phyloP scores from a whole-genome alignment of 1,139 yeast genomes.

The Yamadazyma sp. region DNA sequence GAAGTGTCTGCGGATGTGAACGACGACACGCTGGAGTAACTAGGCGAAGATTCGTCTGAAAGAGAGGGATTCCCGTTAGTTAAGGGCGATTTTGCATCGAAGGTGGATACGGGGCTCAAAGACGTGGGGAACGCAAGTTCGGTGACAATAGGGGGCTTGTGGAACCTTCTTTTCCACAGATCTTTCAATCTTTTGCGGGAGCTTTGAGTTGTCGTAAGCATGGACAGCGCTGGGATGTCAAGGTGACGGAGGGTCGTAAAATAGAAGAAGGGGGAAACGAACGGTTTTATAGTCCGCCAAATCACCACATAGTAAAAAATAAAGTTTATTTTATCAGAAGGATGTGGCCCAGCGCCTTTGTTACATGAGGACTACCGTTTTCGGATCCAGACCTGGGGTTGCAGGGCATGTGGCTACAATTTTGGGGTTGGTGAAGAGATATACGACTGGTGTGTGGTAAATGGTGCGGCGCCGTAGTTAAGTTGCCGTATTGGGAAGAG shows the following conservation, averaged over 20 bases:
- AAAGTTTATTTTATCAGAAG: too few species aligned
- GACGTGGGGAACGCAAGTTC: constrained; percentile 12
- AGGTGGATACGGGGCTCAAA: constrained; percentile 14
- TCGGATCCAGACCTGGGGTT: too few species aligned
- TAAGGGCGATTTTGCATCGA: background rate
- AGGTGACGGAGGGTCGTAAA: background rate
- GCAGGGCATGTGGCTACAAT: background rate
- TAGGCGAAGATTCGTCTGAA: constrained; percentile 4
- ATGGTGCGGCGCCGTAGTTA: constrained; percentile 9
- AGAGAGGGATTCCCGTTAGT: background rate
- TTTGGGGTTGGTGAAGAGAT: too few species aligned
- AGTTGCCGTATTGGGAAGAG: background rate
- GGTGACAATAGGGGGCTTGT: background rate
- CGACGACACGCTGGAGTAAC: constrained; percentile 8
- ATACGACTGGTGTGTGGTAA: constrained; percentile 6
- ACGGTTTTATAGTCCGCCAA: background rate
- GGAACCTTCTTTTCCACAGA: constrained; percentile 11
- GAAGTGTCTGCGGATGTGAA: constrained; percentile 4
- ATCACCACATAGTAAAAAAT: background rate
- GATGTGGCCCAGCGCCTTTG: too few species aligned
- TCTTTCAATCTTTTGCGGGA: constrained; percentile 7
- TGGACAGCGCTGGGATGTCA: background rate
- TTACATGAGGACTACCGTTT: too few species aligned
- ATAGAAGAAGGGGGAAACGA: background rate
- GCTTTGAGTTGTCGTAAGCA: background rate